phyloP scores from a whole-genome alignment of 805 yeast species.

The Wickerhamomyces tratensis region DNA sequence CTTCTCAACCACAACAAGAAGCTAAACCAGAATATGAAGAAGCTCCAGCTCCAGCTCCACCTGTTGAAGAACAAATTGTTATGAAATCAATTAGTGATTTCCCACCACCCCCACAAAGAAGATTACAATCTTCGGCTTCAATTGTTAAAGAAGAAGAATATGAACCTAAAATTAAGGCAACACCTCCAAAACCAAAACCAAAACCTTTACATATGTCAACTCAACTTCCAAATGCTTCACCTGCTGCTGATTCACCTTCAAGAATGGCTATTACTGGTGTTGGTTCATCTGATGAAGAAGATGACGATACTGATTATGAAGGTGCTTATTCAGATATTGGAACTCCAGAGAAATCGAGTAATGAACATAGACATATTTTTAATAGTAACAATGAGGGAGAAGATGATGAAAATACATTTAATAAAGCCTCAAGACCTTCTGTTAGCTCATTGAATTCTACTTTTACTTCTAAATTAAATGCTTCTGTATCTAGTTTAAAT shows the following conservation, averaged over 20 bases:
- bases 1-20: too few relatives aligned
- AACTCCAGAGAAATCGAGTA: background rate
- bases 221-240: too few relatives aligned
- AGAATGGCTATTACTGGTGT: background rate
- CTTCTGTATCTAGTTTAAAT: background rate
- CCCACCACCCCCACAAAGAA: constrained; percentile 18
- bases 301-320: background rate
- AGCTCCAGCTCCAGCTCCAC: too few relatives aligned
- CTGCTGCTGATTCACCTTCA: background rate
- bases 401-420: background rate
- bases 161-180: background rate
- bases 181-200: constrained; percentile 16
- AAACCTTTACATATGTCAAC: background rate
- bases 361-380: too few relatives aligned
- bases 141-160: too few relatives aligned
- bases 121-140: too few relatives aligned
- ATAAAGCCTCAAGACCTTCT: background rate
- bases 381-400: background rate
- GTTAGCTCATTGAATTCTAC: background rate
- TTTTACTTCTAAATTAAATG: background rate
- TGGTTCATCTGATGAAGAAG: background rate
- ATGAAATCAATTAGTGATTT: constrained; percentile 4
- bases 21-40: too few relatives aligned
- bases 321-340: background rate
- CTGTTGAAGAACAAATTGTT: too few relatives aligned